Conservation (phyloP, 1,284 basidiomycete genomes). For the Coriolopsis trogii region DNA sequence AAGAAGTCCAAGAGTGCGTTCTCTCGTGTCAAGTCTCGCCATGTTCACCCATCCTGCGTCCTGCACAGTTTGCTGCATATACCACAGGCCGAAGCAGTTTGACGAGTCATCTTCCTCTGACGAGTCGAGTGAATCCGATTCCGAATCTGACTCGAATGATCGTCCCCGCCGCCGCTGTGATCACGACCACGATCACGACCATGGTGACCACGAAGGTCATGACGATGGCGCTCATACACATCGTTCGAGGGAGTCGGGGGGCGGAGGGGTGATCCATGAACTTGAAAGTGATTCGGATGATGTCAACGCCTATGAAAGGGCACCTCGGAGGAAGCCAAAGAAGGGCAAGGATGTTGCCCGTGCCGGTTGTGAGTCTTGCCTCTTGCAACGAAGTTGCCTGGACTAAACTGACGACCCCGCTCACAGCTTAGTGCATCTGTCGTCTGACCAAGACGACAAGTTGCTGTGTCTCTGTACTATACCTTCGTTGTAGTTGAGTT, state of each 20-base stretch:
- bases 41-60: neutral
- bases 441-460: neutral
- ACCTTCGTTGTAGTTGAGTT: neutral
- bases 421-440: neutral
- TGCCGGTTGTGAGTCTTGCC: slow-evolving; percentile 11
- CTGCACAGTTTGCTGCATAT: slow-evolving; percentile 82
- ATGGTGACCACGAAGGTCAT: slow-evolving; percentile 27
- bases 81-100: slow-evolving; percentile 76
- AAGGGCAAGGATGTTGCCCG: slow-evolving; percentile 44
- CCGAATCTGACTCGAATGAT: slow-evolving; percentile 41
- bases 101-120: slow-evolving; percentile 84
- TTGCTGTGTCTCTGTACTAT: neutral
- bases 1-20: slow-evolving; percentile 85
- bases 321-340: slow-evolving; percentile 40
- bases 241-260: slow-evolving; percentile 26
- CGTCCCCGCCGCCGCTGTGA: slow-evolving; percentile 18
- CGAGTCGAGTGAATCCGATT: slow-evolving; percentile 56
- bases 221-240: slow-evolving; percentile 28
- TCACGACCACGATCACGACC: slow-evolving; percentile 25
- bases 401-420: neutral
- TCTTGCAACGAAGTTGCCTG: neutral
- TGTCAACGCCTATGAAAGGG: slow-evolving; percentile 61
- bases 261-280: slow-evolving; percentile 35
- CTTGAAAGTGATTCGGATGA: slow-evolving; percentile 39
- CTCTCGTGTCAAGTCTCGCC: neutral